Evolutionary conservation across 2,329 filamentous ascomycete genomes (phyloP).

Genomic region (Aureobasidium melanogenum): DNA sequence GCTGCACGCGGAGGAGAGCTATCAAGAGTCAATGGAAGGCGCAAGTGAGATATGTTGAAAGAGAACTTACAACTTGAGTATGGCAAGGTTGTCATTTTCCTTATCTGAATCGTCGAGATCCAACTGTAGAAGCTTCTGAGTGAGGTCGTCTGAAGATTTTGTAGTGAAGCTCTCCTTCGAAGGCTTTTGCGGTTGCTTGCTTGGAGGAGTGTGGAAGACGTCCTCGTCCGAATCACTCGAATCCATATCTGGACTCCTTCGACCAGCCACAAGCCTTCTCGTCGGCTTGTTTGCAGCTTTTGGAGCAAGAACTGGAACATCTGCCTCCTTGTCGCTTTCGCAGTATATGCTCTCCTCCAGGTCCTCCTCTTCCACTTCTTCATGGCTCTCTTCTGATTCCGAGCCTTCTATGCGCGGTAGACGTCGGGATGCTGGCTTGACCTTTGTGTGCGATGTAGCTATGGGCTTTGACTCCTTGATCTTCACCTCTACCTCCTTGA

Average conservation of each 20-base stretch:
- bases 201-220: slow-evolving; percentile 4
- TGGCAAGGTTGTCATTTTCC: slow-evolving; percentile 20
- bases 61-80: slow-evolving; percentile 18
- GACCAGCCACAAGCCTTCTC: neutral
- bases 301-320: neutral
- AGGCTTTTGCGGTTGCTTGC: neutral
- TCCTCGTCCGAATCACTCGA: slow-evolving; percentile 6
- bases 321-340: slow-evolving; percentile 17
- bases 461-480: neutral
- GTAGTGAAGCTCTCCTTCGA: neutral
- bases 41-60: neutral
- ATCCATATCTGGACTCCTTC: neutral
- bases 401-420: neutral
- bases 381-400: neutral
- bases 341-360: slow-evolving; percentile 28
- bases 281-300: neutral
- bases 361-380: slow-evolving; percentile 20
- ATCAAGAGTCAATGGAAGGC: neutral
- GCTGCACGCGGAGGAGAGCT: slow-evolving; percentile 8
- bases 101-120: slow-evolving; percentile 20
- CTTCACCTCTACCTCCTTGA: neutral
- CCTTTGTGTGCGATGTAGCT: slow-evolving; percentile 4
- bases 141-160: neutral
- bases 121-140: neutral
- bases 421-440: neutral